A percentile compares a stretch with the other conserved stretches of the same genome.
Evolutionary conservation across 495 filamentous ascomycete genomes (phyloP).

Genomic region (Sporormia fimetaria): DNA sequence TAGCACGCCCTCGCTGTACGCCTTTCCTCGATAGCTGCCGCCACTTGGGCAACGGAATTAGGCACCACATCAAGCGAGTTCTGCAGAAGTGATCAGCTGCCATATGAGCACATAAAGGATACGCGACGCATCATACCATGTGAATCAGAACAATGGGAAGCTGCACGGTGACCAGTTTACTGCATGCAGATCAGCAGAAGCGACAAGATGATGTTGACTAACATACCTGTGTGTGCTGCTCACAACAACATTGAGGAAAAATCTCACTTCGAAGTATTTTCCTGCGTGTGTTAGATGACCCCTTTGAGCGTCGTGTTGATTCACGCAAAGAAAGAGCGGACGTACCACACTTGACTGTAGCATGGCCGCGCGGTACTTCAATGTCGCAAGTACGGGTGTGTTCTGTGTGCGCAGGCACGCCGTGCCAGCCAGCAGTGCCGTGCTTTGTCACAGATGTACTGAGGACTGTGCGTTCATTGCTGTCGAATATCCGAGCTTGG

Average conservation of each 20-base stretch:
- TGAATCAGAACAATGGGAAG: slow-evolving; percentile 46
- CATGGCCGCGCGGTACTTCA: slow-evolving; percentile 40
- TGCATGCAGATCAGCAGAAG: no score
- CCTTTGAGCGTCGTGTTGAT: slow-evolving; percentile 6
- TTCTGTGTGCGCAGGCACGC: slow-evolving; percentile 36
- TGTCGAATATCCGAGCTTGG: slow-evolving; percentile 42
- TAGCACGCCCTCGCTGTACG: slow-evolving; percentile 21
- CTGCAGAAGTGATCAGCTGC: slow-evolving; percentile 25
- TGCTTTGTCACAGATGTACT: slow-evolving; percentile 34
- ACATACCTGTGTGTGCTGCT: slow-evolving; percentile 36
- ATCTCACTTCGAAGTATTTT: slow-evolving; percentile 44
- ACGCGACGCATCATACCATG: slow-evolving; percentile 32
- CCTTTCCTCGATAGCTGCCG: slow-evolving; percentile 44
- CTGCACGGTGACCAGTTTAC: slow-evolving; percentile 41
- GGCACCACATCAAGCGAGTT: slow-evolving; percentile 51
- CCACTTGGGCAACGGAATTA: slow-evolving; percentile 46
- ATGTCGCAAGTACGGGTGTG: slow-evolving; percentile 44
- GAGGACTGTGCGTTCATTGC: slow-evolving; percentile 38
- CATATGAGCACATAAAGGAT: slow-evolving; percentile 1
- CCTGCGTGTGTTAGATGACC: slow-evolving; percentile 21
- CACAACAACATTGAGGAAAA: slow-evolving; percentile 41
- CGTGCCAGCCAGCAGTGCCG: slow-evolving; percentile 35
- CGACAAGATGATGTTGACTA: no score
- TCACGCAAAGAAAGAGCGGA: neutral
- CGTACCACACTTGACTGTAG: slow-evolving; percentile 38